Conservation (phyloP, 2,329 filamentous ascomycete genomes). For the Alternaria hordeiaustralica region DNA sequence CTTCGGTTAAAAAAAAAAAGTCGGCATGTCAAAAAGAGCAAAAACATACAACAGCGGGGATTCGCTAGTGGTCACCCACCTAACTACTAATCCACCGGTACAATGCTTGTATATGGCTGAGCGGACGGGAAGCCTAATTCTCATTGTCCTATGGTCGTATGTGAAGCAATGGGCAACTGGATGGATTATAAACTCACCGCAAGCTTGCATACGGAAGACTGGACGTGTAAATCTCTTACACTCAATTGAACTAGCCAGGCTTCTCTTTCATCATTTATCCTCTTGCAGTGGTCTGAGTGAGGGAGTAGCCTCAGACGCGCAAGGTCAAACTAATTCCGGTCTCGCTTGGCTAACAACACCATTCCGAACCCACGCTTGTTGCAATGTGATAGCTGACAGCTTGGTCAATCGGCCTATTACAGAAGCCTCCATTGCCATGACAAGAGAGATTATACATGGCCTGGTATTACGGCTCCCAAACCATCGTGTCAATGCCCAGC, state of each 20-base stretch:
- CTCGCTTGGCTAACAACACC: background rate
- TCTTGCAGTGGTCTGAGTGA: background rate
- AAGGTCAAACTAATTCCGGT: background rate
- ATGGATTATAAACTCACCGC: fast-evolving
- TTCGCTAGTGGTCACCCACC: conserved; percentile 1
- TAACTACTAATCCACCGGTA: conserved; percentile 1
- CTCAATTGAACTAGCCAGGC: background rate
- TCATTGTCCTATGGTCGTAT: background rate
- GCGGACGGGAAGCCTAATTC: background rate
- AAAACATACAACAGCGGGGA: conserved; percentile 2
- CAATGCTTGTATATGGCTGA: conserved; percentile 1
- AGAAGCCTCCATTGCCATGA: background rate
- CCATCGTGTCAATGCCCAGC: background rate
- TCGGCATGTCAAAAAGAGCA: background rate
- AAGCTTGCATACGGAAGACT: background rate
- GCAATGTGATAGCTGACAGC: background rate
- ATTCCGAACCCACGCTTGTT: background rate
- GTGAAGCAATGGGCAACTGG: background rate
- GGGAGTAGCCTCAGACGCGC: background rate
- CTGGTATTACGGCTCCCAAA: background rate
- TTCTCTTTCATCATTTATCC: background rate
- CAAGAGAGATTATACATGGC: background rate
- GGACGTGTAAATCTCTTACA: background rate
- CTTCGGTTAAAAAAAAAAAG: background rate
- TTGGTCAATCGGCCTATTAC: background rate